Conservation (phyloP, 1,139 yeast genomes). For the Blastobotrys apis region DNA sequence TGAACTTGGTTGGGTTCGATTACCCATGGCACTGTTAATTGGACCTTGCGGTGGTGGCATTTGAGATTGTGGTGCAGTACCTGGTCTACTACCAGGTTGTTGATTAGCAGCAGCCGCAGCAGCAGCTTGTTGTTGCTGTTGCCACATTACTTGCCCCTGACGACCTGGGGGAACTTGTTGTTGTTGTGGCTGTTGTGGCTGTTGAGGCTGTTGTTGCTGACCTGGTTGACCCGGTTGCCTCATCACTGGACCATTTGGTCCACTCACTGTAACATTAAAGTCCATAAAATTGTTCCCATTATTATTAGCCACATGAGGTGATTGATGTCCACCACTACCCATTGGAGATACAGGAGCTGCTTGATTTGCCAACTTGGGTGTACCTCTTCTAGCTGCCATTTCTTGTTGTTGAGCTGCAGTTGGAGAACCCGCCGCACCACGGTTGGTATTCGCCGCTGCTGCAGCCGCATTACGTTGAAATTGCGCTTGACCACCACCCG, state of each 20-base stretch:
- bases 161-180: constrained; percentile 14
- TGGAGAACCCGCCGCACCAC: constrained; percentile 13
- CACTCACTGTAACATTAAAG: constrained; percentile 32
- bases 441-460: constrained; percentile 1
- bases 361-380: constrained; percentile 32
- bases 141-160: constrained; percentile 10
- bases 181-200: constrained; percentile 22
- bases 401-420: constrained; percentile 16
- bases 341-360: constrained; percentile 33
- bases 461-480: constrained; percentile 10
- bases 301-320: constrained; percentile 17
- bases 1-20: constrained; percentile 33
- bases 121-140: constrained; percentile 14
- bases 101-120: constrained; percentile 14
- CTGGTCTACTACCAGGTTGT: constrained; percentile 15
- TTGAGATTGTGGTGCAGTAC: constrained; percentile 17
- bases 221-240: constrained; percentile 15
- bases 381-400: constrained; percentile 23
- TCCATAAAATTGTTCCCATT: constrained; percentile 20
- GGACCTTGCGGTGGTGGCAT: constrained; percentile 33
- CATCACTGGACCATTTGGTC: constrained; percentile 26
- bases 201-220: constrained; percentile 18
- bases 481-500: constrained; percentile 6
- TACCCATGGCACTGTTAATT: constrained; percentile 20
- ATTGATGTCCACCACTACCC: constrained; percentile 19